Base-by-base conservation (phyloP, 371 early-diverging fungal genomes). In the Mortierella polycephala region DNA sequence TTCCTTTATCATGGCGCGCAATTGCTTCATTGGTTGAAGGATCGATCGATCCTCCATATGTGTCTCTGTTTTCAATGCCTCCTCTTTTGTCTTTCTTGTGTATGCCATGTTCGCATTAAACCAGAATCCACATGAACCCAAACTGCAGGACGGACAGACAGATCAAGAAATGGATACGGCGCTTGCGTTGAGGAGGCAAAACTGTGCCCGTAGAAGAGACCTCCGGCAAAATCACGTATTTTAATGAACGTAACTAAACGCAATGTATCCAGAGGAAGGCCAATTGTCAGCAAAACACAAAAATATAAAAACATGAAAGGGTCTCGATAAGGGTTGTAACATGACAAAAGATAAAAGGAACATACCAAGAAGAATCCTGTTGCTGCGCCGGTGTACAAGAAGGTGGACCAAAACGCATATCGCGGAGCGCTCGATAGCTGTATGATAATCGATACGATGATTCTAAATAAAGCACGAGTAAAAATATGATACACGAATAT, bases 151-250 rank as follows among this genome's bases (percentile, higher is more conserved):
- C 89, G 10, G 94, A 96, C 60, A 97, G 88, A 55, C 92, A 84
- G 64, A 97, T 93, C 77, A 98, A 75, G 75, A 97, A 96, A 84
- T 95, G 90, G 65, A 98, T 90, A 47, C 97, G 85, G 60, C 95
- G 87, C 81, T 91, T 91, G 46, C 95, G 89, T 59, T 92, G 90
- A 60, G 95, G 91, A 21, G 89, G 83, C 21, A 75, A 74, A 52
- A 92, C 87, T 23, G 93, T 92, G 59, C 90, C 91, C n/a, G 91
- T 89, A 16, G 92, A 84, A 16, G 92, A 84, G 0, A 93, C 83
- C 65, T 96, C 97, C 14, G 97, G 97, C 53, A 97, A 85, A 50
- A 97, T 91, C 30, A 96, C 90, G 80, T 96, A 92, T 67, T 94
- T 89, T 85, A 98, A 85, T 6, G 96, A 94, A 57, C 98, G 91